A percentile compares a stretch with the other conserved stretches of the same genome.
Evolutionary conservation across 495 filamentous ascomycete genomes (phyloP).

Genomic region (Penicillium steckii): DNA sequence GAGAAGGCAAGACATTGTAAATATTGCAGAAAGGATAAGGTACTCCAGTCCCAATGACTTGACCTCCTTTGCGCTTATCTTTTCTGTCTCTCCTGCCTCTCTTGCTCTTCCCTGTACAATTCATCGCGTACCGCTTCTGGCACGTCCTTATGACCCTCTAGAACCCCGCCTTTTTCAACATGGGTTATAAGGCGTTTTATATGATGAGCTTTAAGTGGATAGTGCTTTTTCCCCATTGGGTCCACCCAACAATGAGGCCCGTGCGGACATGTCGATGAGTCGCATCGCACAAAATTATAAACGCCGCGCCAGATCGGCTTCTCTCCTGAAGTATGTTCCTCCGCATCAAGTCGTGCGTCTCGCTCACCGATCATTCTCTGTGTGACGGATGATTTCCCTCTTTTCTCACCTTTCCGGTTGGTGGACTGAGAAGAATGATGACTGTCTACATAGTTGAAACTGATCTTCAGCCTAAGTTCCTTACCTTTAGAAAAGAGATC

Average conservation of each 20-base stretch:
- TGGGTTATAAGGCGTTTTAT: constrained; percentile 18
- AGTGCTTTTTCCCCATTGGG: constrained; percentile 14
- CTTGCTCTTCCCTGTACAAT: constrained; percentile 5
- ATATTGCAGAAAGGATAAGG: constrained; percentile 3
- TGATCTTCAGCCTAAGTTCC: constrained; percentile 14
- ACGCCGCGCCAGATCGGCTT: constrained; percentile 2
- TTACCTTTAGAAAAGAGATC: constrained; percentile 12
- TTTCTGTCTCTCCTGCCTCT: constrained; percentile 7
- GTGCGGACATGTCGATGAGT: neutral
- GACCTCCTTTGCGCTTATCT: neutral
- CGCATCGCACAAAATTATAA: constrained; percentile 2
- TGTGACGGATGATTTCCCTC: constrained; percentile 19
- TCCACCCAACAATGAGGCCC: constrained; percentile 7
- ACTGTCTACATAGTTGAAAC: constrained; percentile 15
- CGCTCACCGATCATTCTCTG: constrained; percentile 19
- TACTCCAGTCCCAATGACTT: neutral
- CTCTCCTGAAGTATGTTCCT: constrained; percentile 21
- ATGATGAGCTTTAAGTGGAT: constrained; percentile 13
- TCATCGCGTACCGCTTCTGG: constrained; percentile 13
- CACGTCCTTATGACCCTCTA: constrained; percentile 19
- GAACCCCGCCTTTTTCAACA: constrained; percentile 11
- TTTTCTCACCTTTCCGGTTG: constrained; percentile 18
- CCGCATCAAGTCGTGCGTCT: constrained; percentile 23
- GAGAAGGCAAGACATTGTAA: constrained; percentile 4
- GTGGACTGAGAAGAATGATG: neutral